Percentiles rank a stretch among this genome's conserved stretches.
phyloP scores from a whole-genome alignment of 345 rosid species.

The Brassica rapa region DNA sequence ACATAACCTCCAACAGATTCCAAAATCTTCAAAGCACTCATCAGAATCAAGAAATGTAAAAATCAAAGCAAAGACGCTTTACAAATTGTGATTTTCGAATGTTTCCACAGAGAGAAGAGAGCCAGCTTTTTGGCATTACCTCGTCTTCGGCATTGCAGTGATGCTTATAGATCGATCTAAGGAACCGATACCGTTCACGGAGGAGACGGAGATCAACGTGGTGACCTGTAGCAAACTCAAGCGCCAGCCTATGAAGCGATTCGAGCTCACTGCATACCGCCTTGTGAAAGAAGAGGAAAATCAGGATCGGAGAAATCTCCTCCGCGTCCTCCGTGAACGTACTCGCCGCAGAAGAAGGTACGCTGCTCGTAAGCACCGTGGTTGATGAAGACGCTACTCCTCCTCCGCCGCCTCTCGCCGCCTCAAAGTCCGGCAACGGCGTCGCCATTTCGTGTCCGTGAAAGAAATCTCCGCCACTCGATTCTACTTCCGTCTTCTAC shows the following conservation, averaged over 20 bases:
- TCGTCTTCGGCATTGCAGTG: constrained; percentile 92
- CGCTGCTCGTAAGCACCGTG: constrained; percentile 36
- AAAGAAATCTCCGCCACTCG: constrained; percentile 21
- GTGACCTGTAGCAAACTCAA: constrained; percentile 72
- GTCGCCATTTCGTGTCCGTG: constrained; percentile 59
- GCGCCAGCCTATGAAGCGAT: constrained; percentile 69
- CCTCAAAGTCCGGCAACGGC: constrained; percentile 71
- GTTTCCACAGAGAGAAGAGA: constrained; percentile 8
- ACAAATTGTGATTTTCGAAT: background rate
- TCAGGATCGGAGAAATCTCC: constrained; percentile 72
- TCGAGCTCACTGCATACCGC: constrained; percentile 85
- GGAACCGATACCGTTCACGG: constrained; percentile 64
- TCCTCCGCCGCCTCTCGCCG: constrained; percentile 37
- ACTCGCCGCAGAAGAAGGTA: constrained; percentile 29
- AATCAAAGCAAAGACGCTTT: background rate
- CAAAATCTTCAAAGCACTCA: constrained; percentile 8
- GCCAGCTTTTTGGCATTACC: constrained; percentile 44
- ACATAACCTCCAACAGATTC: background rate
- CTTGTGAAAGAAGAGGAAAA: constrained; percentile 78
- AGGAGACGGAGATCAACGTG: constrained; percentile 54
- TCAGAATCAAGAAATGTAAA: constrained; percentile 6
- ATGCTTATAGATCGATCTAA: constrained; percentile 71
- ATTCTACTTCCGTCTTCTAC: constrained; percentile 12
- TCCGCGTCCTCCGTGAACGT: constrained; percentile 43
- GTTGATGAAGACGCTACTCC: constrained; percentile 41